These are phyloP conservation scores for Trichoderma gamsii DNA, from an alignment of 495 filamentous ascomycete species.

Conservation along the genomic window DNA sequence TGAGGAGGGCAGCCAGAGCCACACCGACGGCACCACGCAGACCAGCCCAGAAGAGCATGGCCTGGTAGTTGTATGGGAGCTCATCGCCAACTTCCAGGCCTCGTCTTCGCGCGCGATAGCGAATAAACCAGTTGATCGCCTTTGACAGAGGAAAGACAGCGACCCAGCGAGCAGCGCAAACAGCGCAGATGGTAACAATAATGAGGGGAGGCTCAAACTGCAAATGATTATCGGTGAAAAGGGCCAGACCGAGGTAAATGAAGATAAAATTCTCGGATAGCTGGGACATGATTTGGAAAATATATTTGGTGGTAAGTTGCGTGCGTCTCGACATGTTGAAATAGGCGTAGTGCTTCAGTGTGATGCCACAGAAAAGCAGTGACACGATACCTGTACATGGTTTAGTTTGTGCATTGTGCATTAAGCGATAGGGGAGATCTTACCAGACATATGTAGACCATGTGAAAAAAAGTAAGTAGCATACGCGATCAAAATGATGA, in stretches of 20 bases:
- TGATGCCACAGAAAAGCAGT: slow-evolving; percentile 94
- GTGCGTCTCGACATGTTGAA: slow-evolving; percentile 99
- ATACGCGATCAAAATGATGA: slow-evolving; percentile 90
- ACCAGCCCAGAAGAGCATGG: slow-evolving; percentile 98
- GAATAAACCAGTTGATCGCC: slow-evolving; percentile 88
- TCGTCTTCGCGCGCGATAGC: slow-evolving; percentile 74
- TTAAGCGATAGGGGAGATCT: slow-evolving; percentile 22
- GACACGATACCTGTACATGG: slow-evolving; percentile 77
- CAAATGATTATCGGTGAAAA: slow-evolving; percentile 85
- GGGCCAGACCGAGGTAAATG: slow-evolving; percentile 90
- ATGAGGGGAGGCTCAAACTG: slow-evolving; percentile 95
- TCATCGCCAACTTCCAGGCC: slow-evolving; percentile 82
- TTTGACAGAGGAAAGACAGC: slow-evolving; percentile 90
- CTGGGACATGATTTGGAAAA: slow-evolving; percentile 92
- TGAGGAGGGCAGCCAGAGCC: slow-evolving; percentile 84
- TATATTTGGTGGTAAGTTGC: slow-evolving; percentile 95
- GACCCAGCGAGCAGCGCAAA: slow-evolving; percentile 84
- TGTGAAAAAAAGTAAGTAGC: slow-evolving; percentile 97
- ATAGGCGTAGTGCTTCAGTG: slow-evolving; percentile 97
- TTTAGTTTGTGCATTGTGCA: slow-evolving; percentile 17
- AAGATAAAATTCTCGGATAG: slow-evolving; percentile 99
- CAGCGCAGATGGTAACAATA: slow-evolving; percentile 81
- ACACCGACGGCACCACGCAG: slow-evolving; percentile 94
- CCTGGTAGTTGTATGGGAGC: slow-evolving; percentile 86
- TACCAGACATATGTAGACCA: slow-evolving; percentile 89